Percentiles rank a stretch among this genome's conserved stretches.
These are phyloP conservation scores for Lactuca saligna DNA, from an alignment of 129 eudicot genomes.

Conservation along the genomic window DNA sequence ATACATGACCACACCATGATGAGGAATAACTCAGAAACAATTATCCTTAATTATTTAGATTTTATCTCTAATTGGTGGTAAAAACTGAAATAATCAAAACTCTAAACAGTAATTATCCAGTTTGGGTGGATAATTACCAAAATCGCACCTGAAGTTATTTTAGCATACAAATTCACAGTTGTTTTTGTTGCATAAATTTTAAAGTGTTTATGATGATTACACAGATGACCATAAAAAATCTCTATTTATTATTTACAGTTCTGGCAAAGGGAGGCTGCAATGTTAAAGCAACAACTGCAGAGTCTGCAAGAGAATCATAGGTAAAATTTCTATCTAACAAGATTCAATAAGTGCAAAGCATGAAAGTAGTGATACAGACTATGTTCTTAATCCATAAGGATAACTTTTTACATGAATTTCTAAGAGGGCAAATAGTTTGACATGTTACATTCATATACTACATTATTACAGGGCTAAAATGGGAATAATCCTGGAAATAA, in stretches of 20 bases:
- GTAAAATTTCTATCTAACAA: conserved; percentile 40
- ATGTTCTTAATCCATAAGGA: background rate
- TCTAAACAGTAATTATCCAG: background rate
- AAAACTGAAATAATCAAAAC: too few relatives aligned
- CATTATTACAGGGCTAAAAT: background rate
- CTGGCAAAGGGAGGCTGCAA: conserved; percentile 52
- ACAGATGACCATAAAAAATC: background rate
- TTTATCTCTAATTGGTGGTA: background rate
- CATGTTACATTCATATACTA: background rate
- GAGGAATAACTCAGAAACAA: background rate
- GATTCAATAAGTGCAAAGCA: background rate
- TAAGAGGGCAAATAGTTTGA: background rate
- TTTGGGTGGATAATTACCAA: background rate
- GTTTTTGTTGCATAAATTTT: background rate
- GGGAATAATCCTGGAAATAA: conserved; percentile 6
- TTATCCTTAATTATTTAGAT: background rate
- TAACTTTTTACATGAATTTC: background rate
- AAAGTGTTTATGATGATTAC: background rate
- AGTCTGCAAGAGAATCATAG: conserved; percentile 67
- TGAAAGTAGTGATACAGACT: background rate
- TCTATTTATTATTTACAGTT: conserved; percentile 39
- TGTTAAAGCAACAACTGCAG: conserved; percentile 72
- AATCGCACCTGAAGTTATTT: conserved; percentile 1
- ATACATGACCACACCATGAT: background rate
- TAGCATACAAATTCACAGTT: background rate